A percentile compares a stretch with the other conserved stretches of the same genome.
Evolutionary conservation across 2,329 filamentous ascomycete genomes (phyloP).

Genomic region (Aspergillus caelatus): DNA sequence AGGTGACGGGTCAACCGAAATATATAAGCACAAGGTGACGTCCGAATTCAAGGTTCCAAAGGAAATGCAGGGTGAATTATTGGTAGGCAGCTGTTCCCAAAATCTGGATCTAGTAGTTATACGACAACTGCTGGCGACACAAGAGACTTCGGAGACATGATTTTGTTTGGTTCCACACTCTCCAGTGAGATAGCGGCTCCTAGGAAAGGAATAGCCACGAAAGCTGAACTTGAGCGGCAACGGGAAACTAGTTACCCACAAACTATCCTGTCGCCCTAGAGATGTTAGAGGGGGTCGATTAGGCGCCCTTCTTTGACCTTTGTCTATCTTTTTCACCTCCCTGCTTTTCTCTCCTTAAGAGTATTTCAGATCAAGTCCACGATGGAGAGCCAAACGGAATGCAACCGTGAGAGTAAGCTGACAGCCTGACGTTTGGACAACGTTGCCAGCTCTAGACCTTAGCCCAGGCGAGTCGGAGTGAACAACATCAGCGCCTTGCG

Average conservation of each 20-base stretch:
- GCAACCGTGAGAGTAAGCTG: slow-evolving; percentile 1
- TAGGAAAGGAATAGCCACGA: background rate
- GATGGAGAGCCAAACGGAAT: slow-evolving; percentile 8
- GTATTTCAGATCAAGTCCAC: background rate
- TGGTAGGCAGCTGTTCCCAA: background rate
- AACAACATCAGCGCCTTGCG: background rate
- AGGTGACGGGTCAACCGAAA: background rate
- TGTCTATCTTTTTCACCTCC: background rate
- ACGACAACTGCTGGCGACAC: background rate
- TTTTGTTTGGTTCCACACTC: background rate
- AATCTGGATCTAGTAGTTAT: slow-evolving; percentile 5
- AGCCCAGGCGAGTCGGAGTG: background rate
- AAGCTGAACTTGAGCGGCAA: slow-evolving; percentile 1
- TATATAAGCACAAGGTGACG: background rate
- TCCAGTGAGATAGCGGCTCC: background rate
- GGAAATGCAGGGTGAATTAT: background rate
- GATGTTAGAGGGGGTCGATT: background rate
- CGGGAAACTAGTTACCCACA: background rate
- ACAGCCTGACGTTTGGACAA: slow-evolving; percentile 12
- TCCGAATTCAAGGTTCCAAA: background rate
- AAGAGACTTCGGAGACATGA: slow-evolving; percentile 1
- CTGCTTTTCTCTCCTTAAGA: background rate
- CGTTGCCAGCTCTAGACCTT: slow-evolving; percentile 7
- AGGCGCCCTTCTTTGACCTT: background rate
- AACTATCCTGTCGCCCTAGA: background rate